Base-by-base conservation (phyloP, 2,329 filamentous ascomycete species). In the Scedosporium dehoogii region DNA sequence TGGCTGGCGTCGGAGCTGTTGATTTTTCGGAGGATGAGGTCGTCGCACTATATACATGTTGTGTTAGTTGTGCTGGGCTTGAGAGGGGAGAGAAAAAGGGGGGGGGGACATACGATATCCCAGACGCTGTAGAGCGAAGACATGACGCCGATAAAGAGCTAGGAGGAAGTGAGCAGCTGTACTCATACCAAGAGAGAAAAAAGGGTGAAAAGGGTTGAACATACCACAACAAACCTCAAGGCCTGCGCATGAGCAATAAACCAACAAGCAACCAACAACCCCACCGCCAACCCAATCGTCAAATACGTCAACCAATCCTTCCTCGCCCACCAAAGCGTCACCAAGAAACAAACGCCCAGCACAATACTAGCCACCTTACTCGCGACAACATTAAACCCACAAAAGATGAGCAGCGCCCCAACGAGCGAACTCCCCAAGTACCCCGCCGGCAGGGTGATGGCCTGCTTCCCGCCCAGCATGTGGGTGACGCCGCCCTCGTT, bases 81-180 rank as follows among this genome's bases (percentile, higher is more conserved):
- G 6, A 6, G 53, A 21, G 53, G 10, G 53, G 16, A n/a, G 12
- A 33, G 38, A 21, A 29, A n/a, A n/a, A n/a, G 58, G 61, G 44
- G 25, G 61, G 60, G 12, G 42, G 62, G 27, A 80, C 53, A 10
- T 57, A 57, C 53, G 67, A 92, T 92, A 76, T 92, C 89, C 89
- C 89, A 92, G 4, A 90, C 88, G 66, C 86, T 90, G 73, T 92
- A 92, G 1, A 92, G 80, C 1, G 85, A 87, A 6, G 85, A 89
- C 89, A 92, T 92, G 68, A 92, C 89, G 51, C 89, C 89, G 65
- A 92, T 91, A 69, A 92, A 92, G 29, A 92, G 80, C 76, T 84
- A 64, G 7, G 33, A 29, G 27, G 27, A 33, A 7, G 29, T 33
- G 7, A 33, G 29, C 9, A 7, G 29, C 9, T 33, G 29, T 2